A percentile compares a stretch with the other conserved stretches of the same genome.
Conservation (phyloP, 192 early-diverging fungal species). For the Coemansia pectinata region DNA sequence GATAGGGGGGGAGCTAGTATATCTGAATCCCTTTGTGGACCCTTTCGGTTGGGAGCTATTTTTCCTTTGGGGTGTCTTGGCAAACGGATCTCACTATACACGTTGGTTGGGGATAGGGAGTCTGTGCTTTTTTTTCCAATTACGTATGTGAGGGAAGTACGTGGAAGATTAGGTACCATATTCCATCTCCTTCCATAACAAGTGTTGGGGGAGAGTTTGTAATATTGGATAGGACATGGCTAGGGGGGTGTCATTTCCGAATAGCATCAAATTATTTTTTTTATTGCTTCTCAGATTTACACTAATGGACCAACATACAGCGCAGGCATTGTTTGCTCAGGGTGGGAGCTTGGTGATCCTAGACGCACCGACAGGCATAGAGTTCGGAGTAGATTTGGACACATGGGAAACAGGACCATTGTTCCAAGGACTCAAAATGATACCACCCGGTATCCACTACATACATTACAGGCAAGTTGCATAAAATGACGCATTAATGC, state of each 20-base stretch:
- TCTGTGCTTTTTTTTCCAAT: not conserved
- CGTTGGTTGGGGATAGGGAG: not conserved
- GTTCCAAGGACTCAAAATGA: conserved; percentile 91
- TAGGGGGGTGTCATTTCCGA: not conserved
- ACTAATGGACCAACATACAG: conserved; percentile 81
- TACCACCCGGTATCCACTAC: conserved; percentile 94
- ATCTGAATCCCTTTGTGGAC: not conserved
- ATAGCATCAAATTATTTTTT: not conserved
- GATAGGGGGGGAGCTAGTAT: not conserved
- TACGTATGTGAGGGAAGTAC: not conserved
- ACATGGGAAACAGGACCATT: conserved; percentile 87
- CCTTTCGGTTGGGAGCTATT: not conserved
- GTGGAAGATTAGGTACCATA: too few species aligned
- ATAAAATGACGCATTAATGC: not conserved
- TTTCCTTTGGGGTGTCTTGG: not conserved
- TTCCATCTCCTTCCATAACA: not conserved
- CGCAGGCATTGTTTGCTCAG: conserved; percentile 70
- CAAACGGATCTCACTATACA: not conserved
- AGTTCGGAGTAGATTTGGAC: conserved; percentile 92
- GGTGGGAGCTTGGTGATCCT: conserved; percentile 82
- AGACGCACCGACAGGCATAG: conserved; percentile 72
- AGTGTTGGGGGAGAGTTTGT: not conserved
- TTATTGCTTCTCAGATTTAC: not conserved
- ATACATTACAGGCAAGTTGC: conserved; percentile 74
- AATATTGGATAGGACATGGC: not conserved